Base-by-base conservation (phyloP, 176 grass and related monocot species). In the Avena eriantha region DNA sequence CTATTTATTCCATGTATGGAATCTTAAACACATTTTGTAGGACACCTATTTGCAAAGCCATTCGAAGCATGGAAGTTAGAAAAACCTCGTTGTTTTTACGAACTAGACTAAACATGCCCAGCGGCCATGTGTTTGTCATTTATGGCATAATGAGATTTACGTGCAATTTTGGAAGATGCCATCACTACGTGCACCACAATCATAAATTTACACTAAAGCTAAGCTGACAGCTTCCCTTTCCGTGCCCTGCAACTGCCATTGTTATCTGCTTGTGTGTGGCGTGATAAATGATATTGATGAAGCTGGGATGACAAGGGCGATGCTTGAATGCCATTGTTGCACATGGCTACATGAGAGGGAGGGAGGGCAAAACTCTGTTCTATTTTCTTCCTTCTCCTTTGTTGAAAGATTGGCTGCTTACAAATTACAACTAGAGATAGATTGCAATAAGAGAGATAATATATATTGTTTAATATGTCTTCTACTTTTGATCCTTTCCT, bases 321-420 rank as follows among this genome's bases (percentile, higher is more conserved):
- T 10, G 8, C 16, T 33, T 34, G 73, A 33, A 48, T 53, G 49
- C 49, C 26, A 34, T 51, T 76, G 24, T 54, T 76, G 48, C 73
- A 76, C 24, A 76, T 41, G 39, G 39, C 39, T 41, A 41, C 39
- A 41, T 76, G 48, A 54, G 73, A 34, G 15, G 49, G 73, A 51
- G 23, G 8, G 26, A 55, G 49, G 73, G 73, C 15, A 34, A 54
- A 76, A 76, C 16, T 31, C 16, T 51, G 17, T 76, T 11, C 48
- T 34, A 55, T 19, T 54, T 55, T 76, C 73, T 55, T 76, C 49
- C 73, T 76, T 76, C 48, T 26, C 48, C 43, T 73, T 47, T 24
- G n/a, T 76, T 76, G 73, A 33, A 53, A 53, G 73, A 75, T 75
- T 51, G 72, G 47, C 73, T 76, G 73, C 73, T 76, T 76, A 76